Percentiles rank a stretch among this genome's conserved stretches.
Conservation (phyloP, 179 eudicot genomes). For the Heliamphora pulchella region DNA sequence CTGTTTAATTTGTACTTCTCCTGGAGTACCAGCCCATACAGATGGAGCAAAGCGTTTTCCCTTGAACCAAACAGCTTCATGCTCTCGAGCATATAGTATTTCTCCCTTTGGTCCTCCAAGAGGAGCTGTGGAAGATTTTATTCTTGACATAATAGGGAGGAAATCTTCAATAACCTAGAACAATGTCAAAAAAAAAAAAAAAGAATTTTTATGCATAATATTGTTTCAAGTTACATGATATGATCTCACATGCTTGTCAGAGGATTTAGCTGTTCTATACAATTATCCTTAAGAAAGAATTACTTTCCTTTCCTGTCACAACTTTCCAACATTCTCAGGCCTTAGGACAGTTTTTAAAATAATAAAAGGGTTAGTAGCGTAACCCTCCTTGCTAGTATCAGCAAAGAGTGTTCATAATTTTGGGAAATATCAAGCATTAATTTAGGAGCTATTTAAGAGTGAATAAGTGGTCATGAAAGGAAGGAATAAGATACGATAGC, state of each 20-base stretch:
- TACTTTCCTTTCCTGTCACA: no score
- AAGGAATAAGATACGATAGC: not conserved
- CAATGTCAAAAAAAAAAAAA: not conserved
- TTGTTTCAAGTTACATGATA: not conserved
- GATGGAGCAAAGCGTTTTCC: slow-evolving; percentile 84
- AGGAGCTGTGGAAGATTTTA: slow-evolving; percentile 72
- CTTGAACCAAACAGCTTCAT: slow-evolving; percentile 94
- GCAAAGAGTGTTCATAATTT: not conserved
- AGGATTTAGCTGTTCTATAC: not conserved
- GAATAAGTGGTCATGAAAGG: not conserved
- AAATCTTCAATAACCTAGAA: slow-evolving; percentile 83
- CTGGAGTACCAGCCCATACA: slow-evolving; percentile 84
- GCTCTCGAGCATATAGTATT: slow-evolving; percentile 85
- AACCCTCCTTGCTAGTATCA: slow-evolving; percentile 2
- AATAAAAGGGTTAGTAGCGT: not conserved
- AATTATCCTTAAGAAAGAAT: not conserved
- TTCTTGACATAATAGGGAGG: slow-evolving; percentile 72
- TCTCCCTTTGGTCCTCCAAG: slow-evolving; percentile 89
- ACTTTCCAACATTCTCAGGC: not conserved
- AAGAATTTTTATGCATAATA: not conserved
- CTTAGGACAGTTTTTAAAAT: not conserved
- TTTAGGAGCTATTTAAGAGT: not conserved
- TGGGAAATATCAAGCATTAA: not conserved
- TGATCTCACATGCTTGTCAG: not conserved
- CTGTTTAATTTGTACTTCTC: slow-evolving; percentile 86